phyloP scores from a whole-genome alignment of 805 yeast genomes.

The Pichia scutulata region DNA sequence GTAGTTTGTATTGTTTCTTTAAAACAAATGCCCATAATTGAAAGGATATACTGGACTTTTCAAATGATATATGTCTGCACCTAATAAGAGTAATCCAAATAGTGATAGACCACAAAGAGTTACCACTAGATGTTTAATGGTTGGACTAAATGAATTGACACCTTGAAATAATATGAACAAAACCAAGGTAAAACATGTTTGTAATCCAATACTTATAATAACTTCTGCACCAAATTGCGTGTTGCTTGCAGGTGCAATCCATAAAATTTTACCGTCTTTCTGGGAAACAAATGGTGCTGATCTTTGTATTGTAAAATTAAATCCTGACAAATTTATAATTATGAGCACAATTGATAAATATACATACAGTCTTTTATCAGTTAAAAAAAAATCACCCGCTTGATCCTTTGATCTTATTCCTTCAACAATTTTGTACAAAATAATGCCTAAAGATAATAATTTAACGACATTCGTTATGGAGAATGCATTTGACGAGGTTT shows the following conservation, averaged over 20 bases:
- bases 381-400: conserved; percentile 1
- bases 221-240: conserved; percentile 71
- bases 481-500: background rate
- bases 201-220: conserved; percentile 42
- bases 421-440: background rate
- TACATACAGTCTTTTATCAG: conserved; percentile 11
- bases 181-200: conserved; percentile 37
- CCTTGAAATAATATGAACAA: conserved; percentile 33
- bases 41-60: conserved; percentile 47
- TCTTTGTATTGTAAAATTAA: conserved; percentile 53
- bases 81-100: conserved; percentile 11
- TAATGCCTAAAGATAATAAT: background rate
- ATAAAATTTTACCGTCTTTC: conserved; percentile 35
- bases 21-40: conserved; percentile 10
- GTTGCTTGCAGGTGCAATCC: conserved; percentile 55
- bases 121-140: background rate
- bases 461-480: conserved; percentile 1
- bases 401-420: background rate
- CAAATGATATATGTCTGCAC: conserved; percentile 32
- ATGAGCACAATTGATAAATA: conserved; percentile 32
- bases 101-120: background rate
- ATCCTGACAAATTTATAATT: conserved; percentile 49
- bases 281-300: conserved; percentile 55
- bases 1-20: background rate
- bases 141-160: background rate